Conservation (phyloP, 768 basidiomycete species). For the Omphalotus guepiniiformis region DNA sequence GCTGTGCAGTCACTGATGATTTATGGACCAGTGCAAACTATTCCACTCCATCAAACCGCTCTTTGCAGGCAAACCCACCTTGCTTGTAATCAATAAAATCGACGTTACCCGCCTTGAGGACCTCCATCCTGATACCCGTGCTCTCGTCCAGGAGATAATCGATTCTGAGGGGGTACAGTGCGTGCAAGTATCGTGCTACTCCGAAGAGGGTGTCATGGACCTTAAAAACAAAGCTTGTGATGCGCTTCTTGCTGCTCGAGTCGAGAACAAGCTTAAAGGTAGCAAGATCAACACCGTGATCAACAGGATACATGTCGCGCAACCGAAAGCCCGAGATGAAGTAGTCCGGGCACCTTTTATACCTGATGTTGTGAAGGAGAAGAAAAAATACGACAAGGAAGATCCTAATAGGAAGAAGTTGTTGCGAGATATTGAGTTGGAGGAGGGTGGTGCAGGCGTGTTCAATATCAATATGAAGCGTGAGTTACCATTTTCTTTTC, state of each 20-base stretch:
- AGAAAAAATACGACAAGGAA: constrained; percentile 79
- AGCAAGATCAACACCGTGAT: constrained; percentile 88
- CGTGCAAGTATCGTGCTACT: constrained; percentile 89
- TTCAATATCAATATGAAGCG: constrained; percentile 89
- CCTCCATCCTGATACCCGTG: constrained; percentile 67
- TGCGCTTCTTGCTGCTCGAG: constrained; percentile 89
- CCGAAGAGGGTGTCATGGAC: constrained; percentile 97
- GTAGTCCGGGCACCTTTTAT: constrained; percentile 84
- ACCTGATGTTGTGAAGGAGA: constrained; percentile 75
- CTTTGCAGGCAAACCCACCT: constrained; percentile 86
- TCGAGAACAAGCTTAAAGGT: constrained; percentile 91
- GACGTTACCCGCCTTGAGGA: constrained; percentile 90
- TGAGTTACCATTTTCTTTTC: constrained; percentile 35
- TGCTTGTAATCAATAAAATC: constrained; percentile 98
- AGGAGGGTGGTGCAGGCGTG: constrained; percentile 86
- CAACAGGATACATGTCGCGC: constrained; percentile 94
- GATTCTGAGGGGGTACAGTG: constrained; percentile 63
- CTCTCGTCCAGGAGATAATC: constrained; percentile 86
- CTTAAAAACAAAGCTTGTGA: constrained; percentile 96
- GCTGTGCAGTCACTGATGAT: constrained; percentile 3
- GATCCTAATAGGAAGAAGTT: constrained; percentile 74
- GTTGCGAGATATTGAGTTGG: constrained; percentile 78
- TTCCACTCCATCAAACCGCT: constrained; percentile 99
- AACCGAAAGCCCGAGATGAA: constrained; percentile 89
- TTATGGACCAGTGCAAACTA: constrained; percentile 74